These are phyloP conservation scores for Fusarium verticillioides DNA, from an alignment of 2,329 filamentous ascomycete species.

Conservation along the genomic window DNA sequence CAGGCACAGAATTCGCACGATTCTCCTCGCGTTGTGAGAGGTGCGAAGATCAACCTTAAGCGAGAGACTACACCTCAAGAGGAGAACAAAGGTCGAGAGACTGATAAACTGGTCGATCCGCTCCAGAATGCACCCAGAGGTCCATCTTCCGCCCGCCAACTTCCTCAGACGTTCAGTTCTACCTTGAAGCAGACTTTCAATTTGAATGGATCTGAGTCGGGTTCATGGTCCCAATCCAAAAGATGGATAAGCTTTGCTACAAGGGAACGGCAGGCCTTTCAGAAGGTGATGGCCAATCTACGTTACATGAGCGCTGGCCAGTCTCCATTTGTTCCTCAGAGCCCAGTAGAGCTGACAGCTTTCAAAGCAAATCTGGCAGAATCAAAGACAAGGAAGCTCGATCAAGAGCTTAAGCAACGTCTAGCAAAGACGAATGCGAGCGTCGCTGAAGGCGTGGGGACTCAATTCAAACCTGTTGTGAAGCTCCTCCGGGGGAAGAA, in stretches of 20 bases:
- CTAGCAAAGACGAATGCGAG: slow-evolving; percentile 34
- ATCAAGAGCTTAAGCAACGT: slow-evolving; percentile 38
- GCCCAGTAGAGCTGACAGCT: slow-evolving; percentile 48
- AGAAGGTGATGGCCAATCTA: slow-evolving; percentile 51
- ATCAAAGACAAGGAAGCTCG: slow-evolving; percentile 39
- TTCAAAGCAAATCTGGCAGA: slow-evolving; percentile 48
- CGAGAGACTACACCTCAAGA: not conserved
- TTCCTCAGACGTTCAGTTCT: slow-evolving; percentile 13
- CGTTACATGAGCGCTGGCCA: slow-evolving; percentile 50
- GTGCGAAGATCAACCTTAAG: not conserved
- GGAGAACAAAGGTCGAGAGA: not conserved
- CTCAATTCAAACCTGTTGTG: slow-evolving; percentile 6
- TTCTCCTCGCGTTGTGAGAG: not conserved
- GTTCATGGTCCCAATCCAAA: slow-evolving; percentile 53
- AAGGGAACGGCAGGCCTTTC: slow-evolving; percentile 49
- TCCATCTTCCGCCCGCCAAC: slow-evolving; percentile 15
- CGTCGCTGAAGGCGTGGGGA: slow-evolving; percentile 12
- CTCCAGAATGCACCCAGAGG: slow-evolving; percentile 24
- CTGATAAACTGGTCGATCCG: not conserved
- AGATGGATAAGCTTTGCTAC: slow-evolving; percentile 53
- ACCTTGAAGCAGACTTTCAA: slow-evolving; percentile 5
- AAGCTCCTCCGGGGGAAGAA: slow-evolving; percentile 45
- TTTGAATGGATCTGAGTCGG: slow-evolving; percentile 29
- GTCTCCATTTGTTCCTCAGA: slow-evolving; percentile 53
- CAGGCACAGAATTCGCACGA: slow-evolving; percentile 19